These are phyloP conservation scores for Thymus quinquecostatus DNA, from an alignment of 257 asterid species.

Conservation along the genomic window DNA sequence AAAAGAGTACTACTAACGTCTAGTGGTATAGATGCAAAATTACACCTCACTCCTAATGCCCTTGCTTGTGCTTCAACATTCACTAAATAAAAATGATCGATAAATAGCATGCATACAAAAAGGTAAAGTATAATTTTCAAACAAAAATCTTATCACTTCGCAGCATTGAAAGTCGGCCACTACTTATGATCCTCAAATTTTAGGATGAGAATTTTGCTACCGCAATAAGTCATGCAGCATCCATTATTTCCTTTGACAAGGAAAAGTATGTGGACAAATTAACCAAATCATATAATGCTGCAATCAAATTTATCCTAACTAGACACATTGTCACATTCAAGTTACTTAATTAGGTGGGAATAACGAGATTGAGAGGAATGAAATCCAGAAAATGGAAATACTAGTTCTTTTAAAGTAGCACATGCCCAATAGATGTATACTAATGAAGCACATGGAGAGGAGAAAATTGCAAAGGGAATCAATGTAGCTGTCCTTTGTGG, in stretches of 20 bases:
- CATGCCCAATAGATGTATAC: slow-evolving; percentile 34
- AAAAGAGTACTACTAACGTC: neutral
- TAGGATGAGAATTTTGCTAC: slow-evolving; percentile 5
- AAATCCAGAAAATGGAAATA: slow-evolving; percentile 19
- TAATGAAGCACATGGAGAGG: slow-evolving; percentile 39
- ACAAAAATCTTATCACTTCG: neutral
- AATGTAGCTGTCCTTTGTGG: slow-evolving; percentile 36
- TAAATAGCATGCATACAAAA: slow-evolving; percentile 19
- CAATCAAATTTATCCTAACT: neutral
- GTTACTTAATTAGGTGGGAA: neutral
- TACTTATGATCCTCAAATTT: slow-evolving; percentile 13
- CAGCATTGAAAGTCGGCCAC: slow-evolving; percentile 5
- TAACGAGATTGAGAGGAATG: slow-evolving; percentile 17
- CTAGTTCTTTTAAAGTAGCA: slow-evolving; percentile 20
- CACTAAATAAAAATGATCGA: neutral
- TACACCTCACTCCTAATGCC: neutral
- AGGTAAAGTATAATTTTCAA: slow-evolving; percentile 11
- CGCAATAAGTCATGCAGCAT: neutral
- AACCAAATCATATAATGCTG: neutral
- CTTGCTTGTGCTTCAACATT: slow-evolving; percentile 1
- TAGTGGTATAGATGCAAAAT: neutral
- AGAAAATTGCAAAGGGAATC: slow-evolving; percentile 38
- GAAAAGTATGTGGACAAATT: neutral
- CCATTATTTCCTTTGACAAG: slow-evolving; percentile 5
- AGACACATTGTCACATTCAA: slow-evolving; percentile 17